Evolutionary conservation across 2,329 filamentous ascomycete genomes (phyloP).

Genomic region (Kalaharituber pfeilii): DNA sequence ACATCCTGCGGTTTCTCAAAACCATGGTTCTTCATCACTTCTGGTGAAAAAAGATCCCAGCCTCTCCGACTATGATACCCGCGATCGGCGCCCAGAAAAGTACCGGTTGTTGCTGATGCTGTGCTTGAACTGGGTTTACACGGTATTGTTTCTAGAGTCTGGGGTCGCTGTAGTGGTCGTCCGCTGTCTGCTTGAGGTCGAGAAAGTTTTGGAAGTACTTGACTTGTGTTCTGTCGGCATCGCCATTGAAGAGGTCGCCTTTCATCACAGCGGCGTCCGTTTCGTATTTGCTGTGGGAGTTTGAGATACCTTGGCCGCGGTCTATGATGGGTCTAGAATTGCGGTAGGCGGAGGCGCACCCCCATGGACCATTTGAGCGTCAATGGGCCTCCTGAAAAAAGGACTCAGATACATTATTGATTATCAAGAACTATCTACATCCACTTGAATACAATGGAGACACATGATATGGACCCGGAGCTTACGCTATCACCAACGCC

Average conservation of each 20-base stretch:
- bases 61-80: conserved; percentile 28
- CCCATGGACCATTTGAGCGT: conserved; percentile 5
- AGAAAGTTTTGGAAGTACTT: conserved; percentile 21
- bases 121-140: conserved; percentile 18
- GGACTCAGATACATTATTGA: no score
- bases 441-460: no score
- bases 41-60: conserved; percentile 28
- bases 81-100: conserved; percentile 24
- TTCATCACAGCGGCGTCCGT: conserved; percentile 20
- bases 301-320: conserved; percentile 19
- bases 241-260: conserved; percentile 20
- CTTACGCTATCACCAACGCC: no score
- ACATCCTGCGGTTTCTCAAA: conserved; percentile 26
- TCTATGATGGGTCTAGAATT: conserved; percentile 1
- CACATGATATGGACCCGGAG: no score
- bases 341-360: not conserved
- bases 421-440: no score
- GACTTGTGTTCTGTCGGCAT: conserved; percentile 16
- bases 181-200: conserved; percentile 12
- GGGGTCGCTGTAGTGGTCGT: conserved; percentile 14
- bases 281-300: conserved; percentile 21
- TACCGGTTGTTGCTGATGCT: conserved; percentile 25
- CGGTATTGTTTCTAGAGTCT: conserved; percentile 13
- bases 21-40: conserved; percentile 25
- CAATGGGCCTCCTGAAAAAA: not conserved